A percentile compares a stretch with the other conserved stretches of the same genome.
Evolutionary conservation across 495 filamentous ascomycete genomes (phyloP).

Genomic region (Aspergillus steynii): DNA sequence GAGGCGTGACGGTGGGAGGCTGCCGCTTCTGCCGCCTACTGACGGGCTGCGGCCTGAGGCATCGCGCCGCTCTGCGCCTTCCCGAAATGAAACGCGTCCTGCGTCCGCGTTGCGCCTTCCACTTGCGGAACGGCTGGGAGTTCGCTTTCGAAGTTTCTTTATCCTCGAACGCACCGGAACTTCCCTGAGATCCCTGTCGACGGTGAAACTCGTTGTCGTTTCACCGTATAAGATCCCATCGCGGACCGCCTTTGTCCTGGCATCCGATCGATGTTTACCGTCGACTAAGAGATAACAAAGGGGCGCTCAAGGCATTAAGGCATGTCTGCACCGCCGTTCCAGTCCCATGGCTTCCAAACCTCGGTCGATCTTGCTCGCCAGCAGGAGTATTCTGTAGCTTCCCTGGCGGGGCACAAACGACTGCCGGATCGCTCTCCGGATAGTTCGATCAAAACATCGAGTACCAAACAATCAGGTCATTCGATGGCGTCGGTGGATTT

Average conservation of each 20-base stretch:
- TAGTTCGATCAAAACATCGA: conserved; percentile 11
- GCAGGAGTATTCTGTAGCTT: conserved; percentile 36
- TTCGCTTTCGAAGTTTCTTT: too few relatives aligned
- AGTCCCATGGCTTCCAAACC: conserved; percentile 47
- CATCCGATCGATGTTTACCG: conserved; percentile 1
- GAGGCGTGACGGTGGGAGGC: background rate
- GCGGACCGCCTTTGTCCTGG: background rate
- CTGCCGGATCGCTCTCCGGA: conserved; percentile 21
- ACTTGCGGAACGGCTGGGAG: background rate
- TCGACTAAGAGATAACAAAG: background rate
- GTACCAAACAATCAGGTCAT: conserved; percentile 10
- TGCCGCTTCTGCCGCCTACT: too few relatives aligned
- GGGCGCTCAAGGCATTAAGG: conserved; percentile 4
- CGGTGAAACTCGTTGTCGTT: too few relatives aligned
- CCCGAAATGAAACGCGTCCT: conserved; percentile 17
- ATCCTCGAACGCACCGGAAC: too few relatives aligned
- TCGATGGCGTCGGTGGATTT: conserved; percentile 13
- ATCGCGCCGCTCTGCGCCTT: conserved; percentile 5
- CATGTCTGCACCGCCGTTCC: conserved; percentile 32
- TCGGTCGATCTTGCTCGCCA: conserved; percentile 47
- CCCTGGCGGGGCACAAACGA: conserved; percentile 47
- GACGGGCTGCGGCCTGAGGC: background rate
- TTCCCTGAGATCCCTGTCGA: too few relatives aligned
- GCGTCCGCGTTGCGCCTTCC: conserved; percentile 1
- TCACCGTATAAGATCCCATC: background rate